Base-by-base conservation (phyloP, 1,139 yeast species). In the Scheffersomyces cryptocercus region DNA sequence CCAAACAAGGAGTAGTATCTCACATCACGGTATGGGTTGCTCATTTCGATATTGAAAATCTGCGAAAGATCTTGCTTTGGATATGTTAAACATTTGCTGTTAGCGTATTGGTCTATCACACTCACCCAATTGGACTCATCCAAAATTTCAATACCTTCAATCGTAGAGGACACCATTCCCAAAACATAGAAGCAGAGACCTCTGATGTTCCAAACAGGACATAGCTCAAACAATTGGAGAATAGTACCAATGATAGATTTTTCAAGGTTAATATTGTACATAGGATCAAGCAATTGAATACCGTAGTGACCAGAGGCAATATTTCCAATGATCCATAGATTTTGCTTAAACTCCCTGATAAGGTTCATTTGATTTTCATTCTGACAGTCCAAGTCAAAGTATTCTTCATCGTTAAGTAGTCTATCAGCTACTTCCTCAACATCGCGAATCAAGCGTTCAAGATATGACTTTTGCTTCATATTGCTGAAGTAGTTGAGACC, bases 271-370 rank as follows among this genome's bases (percentile, higher is more conserved):
- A 80, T 68, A 9, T 76, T 77, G 51, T 65, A 64, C 45, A 81
- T 68, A 14, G 85, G 77, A 54, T 85, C 89, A 38, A 89, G 62
- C 34, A 88, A 70, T 36, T 81, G 79, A 28, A 85, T 81, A 0
- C 96, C 97, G 43, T 74, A 69, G 28, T 73, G 73, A 0, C 86
- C 79, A 8, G 90, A 79, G 2, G 91, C 90, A 34, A 90, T 83
- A 54, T 84, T 84, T 0, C 97, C 97, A 36, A 88, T 73, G 3
- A 95, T 85, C 97, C 98, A 93, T 38, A 91, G 59, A 39, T 86
- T 81, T 12, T 91, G 89, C 56, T 88, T 88, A 26, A 90, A 62
- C 42, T 74, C 75, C 13, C 46, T 54, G 13, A 60, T 37, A 33
- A 51, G 40, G 32, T 40, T 43, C 5, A 48, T 50, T 8, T 49